Evolutionary conservation across 805 yeast genomes (phyloP).

Genomic region (Metschnikowia reukaufii): DNA sequence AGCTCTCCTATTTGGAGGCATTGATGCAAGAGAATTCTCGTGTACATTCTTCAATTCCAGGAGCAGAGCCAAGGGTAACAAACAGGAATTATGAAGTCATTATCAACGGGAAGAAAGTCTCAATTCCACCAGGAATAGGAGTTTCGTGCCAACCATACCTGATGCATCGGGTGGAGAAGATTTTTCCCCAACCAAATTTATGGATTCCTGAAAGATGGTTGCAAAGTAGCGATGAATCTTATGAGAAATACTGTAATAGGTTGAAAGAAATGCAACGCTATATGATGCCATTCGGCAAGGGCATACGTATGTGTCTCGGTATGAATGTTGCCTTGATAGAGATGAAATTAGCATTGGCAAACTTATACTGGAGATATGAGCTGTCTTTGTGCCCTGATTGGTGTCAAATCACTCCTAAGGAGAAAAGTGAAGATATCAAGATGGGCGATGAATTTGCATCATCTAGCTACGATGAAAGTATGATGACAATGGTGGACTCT

Average conservation of each 20-base stretch:
- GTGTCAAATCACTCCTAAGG: conserved; percentile 35
- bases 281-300: conserved; percentile 72
- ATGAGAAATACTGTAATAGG: conserved; percentile 32
- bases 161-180: conserved; percentile 49
- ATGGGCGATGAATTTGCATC: conserved; percentile 18
- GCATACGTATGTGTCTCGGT: conserved; percentile 74
- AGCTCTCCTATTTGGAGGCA: conserved; percentile 58
- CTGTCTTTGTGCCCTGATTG: conserved; percentile 44
- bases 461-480: conserved; percentile 39
- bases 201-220: conserved; percentile 70
- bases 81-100: conserved; percentile 30
- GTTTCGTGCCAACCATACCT: conserved; percentile 69
- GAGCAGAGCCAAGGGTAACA: conserved; percentile 61
- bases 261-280: conserved; percentile 47
- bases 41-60: conserved; percentile 71
- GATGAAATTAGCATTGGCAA: conserved; percentile 57
- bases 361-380: conserved; percentile 50
- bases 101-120: conserved; percentile 12
- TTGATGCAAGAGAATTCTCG: conserved; percentile 61
- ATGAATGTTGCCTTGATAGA: conserved; percentile 66
- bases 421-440: conserved; percentile 11
- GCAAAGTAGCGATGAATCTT: conserved; percentile 32
- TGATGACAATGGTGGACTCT: conserved; percentile 57
- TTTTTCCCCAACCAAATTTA: conserved; percentile 52
- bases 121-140: conserved; percentile 52